Conservation (phyloP, 73 alveolate genomes). For the Paramecium caudatum region DNA sequence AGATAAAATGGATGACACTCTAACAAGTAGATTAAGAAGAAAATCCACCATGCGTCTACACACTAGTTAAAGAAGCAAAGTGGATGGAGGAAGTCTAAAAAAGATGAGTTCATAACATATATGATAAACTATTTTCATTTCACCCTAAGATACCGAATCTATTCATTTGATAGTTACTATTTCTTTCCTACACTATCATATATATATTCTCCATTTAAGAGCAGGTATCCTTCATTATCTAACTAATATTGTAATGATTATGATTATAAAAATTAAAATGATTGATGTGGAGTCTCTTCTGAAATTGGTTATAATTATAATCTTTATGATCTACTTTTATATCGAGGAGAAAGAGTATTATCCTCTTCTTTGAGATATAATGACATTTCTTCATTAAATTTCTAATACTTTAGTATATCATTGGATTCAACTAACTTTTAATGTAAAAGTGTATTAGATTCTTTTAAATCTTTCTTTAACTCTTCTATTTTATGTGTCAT, state of each 20-base stretch:
- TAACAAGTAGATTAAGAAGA: conserved; percentile 74
- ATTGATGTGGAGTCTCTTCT: not conserved
- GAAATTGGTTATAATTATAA: not conserved
- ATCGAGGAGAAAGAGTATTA: conserved; percentile 12
- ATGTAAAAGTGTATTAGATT: not conserved
- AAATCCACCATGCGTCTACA: conserved; percentile 72
- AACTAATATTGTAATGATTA: conserved; percentile 19
- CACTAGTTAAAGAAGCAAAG: conserved; percentile 62
- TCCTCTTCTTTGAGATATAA: not conserved
- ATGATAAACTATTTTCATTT: too few relatives aligned
- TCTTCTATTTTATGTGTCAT: not conserved
- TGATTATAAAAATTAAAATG: conserved; percentile 21
- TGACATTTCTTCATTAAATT: conserved; percentile 37
- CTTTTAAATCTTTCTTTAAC: not conserved
- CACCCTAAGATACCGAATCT: not conserved
- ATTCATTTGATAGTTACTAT: conserved; percentile 21
- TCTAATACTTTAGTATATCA: not conserved
- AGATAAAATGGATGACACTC: conserved; percentile 72
- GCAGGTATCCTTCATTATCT: conserved; percentile 6
- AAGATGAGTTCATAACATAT: not conserved
- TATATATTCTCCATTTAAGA: conserved; percentile 20
- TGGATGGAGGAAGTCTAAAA: not conserved
- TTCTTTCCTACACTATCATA: conserved; percentile 24
- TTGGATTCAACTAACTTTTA: not conserved
- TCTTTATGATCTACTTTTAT: conserved; percentile 19